Conservation (phyloP, 768 basidiomycete species). For the Mycena galopus region DNA sequence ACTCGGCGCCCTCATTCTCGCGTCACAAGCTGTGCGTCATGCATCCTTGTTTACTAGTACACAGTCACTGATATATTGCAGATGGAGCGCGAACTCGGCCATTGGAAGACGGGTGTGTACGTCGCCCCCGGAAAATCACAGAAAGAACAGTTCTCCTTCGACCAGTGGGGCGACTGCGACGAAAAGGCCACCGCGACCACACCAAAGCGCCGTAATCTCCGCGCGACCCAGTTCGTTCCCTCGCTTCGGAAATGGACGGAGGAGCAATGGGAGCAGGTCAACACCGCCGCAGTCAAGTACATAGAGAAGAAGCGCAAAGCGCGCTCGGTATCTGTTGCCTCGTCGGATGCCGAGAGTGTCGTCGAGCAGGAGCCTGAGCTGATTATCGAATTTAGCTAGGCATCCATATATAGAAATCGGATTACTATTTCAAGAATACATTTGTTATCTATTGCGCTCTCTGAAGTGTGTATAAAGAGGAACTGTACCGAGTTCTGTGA, state of each 20-base stretch:
- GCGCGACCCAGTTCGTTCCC: not conserved
- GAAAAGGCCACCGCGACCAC: not conserved
- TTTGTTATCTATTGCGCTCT: too few relatives aligned
- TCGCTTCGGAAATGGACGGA: not conserved
- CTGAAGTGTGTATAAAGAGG: too few relatives aligned
- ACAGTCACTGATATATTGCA: not conserved
- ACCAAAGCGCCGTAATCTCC: not conserved
- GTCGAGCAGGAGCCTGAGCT: not conserved
- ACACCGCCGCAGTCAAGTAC: not conserved
- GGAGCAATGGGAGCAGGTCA: not conserved
- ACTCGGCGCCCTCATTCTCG: not conserved
- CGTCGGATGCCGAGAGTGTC: not conserved
- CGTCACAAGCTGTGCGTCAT: not conserved
- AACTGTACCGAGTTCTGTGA: too few relatives aligned
- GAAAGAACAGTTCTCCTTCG: not conserved
- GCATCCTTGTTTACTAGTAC: not conserved
- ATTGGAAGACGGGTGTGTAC: not conserved
- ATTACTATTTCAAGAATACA: too few relatives aligned
- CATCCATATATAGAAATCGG: not conserved
- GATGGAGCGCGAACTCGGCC: not conserved
- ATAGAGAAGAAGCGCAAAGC: not conserved
- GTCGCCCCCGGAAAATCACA: not conserved
- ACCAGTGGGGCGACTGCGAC: not conserved
- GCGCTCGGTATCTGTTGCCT: not conserved
- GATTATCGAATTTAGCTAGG: not conserved